Base-by-base conservation (phyloP, 441 rosid genomes). In the Metrosideros polymorpha region DNA sequence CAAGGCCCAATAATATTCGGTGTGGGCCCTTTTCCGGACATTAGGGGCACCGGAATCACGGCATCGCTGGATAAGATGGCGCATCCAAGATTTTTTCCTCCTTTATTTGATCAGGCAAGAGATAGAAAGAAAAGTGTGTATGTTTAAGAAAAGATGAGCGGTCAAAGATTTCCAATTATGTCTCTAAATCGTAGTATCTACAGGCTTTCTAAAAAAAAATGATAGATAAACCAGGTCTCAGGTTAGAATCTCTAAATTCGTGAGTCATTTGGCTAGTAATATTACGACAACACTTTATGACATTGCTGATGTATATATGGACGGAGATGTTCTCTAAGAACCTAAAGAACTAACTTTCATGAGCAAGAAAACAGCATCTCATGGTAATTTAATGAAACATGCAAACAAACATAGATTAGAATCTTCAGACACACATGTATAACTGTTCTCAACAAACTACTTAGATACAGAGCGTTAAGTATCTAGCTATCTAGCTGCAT, bases 401-500 rank as follows among this genome's bases (percentile, higher is more conserved):
- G 24, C 12, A 30, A 30, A 61, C 4, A 7, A 30, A 61, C 24
- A 18, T 61, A 17, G 39, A 7, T 17, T 1, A 6, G 32, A 57
- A n/a, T 13, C 9, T 13, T n/a, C 32, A n/a, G 0, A 57, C 0
- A 0, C n/a, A 9, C 22, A 29, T 17, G 43, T 8, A 32, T 0
- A 3, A 57, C 32, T 6, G 2, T 59, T 6, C 1, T 57, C 4
- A 0, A 57, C 30, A n/a, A 57, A 3, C 30, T 12, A 27, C 17
- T 56, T 27, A 56, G 6, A 57, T 6, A 57, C 0, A 5, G 4
- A 0, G 19, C 66, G n/a, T 5, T n/a, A 0, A 3, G 0, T 6
- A 57, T 9, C 9, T 57, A 57, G 66, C 35, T 6, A 57, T 9
- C 9, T 57, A 57, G 66, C 35, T 57, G 0, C 4, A 57, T 13